Evolutionary conservation across 805 yeast species (phyloP).

Genomic region (Cyberlindnera euphorbiiphila): DNA sequence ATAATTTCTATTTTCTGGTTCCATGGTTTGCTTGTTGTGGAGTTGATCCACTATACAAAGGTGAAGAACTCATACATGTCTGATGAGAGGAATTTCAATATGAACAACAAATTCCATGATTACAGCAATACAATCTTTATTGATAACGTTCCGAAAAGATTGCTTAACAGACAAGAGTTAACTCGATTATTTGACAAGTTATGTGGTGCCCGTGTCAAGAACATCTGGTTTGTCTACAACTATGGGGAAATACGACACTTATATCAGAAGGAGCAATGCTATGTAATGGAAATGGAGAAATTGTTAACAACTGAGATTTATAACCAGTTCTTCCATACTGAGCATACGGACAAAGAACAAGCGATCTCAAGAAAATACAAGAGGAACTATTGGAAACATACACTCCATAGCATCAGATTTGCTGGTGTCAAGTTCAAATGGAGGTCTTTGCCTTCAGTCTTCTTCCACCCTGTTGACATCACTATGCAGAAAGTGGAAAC

Average conservation of each 20-base stretch:
- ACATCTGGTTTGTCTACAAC: conserved; percentile 57
- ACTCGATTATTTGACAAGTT: conserved; percentile 26
- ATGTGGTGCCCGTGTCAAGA: conserved; percentile 46
- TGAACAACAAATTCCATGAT: conserved; percentile 22
- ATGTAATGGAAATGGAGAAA: conserved; percentile 37
- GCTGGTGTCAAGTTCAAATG: background rate
- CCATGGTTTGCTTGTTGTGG: conserved; percentile 52
- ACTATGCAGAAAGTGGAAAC: background rate
- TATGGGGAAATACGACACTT: conserved; percentile 34
- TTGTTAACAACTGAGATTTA: conserved; percentile 34
- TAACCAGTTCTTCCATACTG: conserved; percentile 10
- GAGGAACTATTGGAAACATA: conserved; percentile 2
- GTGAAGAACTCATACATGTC: conserved; percentile 43
- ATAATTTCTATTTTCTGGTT: conserved; percentile 51
- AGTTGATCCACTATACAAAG: conserved; percentile 47
- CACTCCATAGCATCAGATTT: conserved; percentile 2
- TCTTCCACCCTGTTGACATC: background rate
- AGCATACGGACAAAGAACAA: background rate
- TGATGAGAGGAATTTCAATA: conserved; percentile 21
- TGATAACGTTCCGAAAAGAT: conserved; percentile 41
- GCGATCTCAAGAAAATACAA: background rate
- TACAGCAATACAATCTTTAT: conserved; percentile 36
- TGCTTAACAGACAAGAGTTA: conserved; percentile 22
- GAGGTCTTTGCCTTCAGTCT: background rate
- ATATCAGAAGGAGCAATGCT: conserved; percentile 29